Evolutionary conservation across 768 basidiomycete species (phyloP).

Genomic region (Xerocomus brunneocitrinus): DNA sequence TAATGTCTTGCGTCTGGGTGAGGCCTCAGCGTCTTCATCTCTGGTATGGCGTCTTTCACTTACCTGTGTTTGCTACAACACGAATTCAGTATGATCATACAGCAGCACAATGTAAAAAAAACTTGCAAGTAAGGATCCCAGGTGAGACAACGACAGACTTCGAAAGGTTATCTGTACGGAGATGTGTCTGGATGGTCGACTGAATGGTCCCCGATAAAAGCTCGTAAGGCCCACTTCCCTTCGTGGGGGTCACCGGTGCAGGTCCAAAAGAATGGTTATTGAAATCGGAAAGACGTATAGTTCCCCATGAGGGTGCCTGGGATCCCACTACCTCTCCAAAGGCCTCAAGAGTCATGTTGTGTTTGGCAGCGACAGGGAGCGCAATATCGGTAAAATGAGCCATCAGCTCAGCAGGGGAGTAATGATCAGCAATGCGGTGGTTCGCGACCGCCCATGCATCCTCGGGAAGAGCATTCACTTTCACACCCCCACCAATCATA

Average conservation of each 20-base stretch:
- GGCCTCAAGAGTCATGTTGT: slow-evolving; percentile 35
- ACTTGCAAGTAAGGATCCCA: neutral
- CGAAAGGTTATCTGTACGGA: neutral
- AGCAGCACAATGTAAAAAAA: neutral
- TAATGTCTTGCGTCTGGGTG: neutral
- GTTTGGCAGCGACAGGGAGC: neutral
- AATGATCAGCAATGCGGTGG: neutral
- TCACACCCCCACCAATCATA: slow-evolving; percentile 19
- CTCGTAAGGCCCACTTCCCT: neutral
- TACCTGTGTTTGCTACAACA: neutral
- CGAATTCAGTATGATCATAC: neutral
- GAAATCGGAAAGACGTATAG: slow-evolving; percentile 18
- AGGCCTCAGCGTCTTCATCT: neutral
- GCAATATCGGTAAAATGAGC: neutral
- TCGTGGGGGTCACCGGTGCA: neutral
- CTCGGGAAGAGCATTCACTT: slow-evolving; percentile 36
- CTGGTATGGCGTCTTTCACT: neutral
- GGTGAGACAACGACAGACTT: neutral
- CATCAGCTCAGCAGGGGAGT: neutral
- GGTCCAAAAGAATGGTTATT: neutral
- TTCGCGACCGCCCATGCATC: neutral
- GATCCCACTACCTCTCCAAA: slow-evolving; percentile 33
- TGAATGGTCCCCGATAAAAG: neutral
- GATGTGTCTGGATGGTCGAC: neutral
- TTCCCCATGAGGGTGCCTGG: slow-evolving; percentile 29